Conservation (phyloP, 106 monocot species). For the Dactylorhiza incarnata region DNA sequence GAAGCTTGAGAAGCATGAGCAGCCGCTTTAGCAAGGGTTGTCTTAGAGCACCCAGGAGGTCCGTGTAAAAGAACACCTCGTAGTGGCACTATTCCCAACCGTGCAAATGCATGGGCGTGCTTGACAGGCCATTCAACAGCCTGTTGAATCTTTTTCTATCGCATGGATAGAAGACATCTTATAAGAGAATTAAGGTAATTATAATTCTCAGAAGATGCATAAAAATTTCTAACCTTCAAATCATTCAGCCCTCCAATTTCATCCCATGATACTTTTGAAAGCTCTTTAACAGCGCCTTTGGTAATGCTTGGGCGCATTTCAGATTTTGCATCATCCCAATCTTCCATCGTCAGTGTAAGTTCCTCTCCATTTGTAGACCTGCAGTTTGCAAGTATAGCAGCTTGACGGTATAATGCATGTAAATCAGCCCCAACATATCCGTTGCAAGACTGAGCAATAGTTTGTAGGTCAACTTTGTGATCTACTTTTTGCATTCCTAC, state of each 20-base stretch:
- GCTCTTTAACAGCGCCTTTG: conserved; percentile 72
- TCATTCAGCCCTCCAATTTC: conserved; percentile 92
- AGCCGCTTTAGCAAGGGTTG: conserved; percentile 90
- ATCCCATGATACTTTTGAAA: conserved; percentile 76
- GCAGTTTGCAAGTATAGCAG: conserved; percentile 50
- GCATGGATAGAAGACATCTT: conserved; percentile 9
- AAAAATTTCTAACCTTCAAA: conserved; percentile 52
- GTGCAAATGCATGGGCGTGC: conserved; percentile 64
- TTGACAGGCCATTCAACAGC: conserved; percentile 95
- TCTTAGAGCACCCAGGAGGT: conserved; percentile 97
- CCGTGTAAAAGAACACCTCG: conserved; percentile 92
- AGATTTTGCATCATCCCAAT: conserved; percentile 72
- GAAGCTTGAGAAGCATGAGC: conserved; percentile 90
- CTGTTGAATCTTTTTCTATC: conserved; percentile 79
- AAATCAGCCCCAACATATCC: conserved; percentile 96
- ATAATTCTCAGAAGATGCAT: background rate
- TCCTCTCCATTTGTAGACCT: conserved; percentile 20
- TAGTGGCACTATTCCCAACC: conserved; percentile 65
- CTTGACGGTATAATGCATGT: conserved; percentile 71
- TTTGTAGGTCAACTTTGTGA: conserved; percentile 60
- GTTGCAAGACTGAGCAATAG: conserved; percentile 71
- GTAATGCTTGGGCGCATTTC: conserved; percentile 71
- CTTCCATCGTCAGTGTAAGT: conserved; percentile 42
- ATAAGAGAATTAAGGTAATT: background rate
- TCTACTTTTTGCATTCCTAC: conserved; percentile 54